Evolutionary conservation across 257 asterid species (phyloP).

Genomic region (Linaria vulgaris): DNA sequence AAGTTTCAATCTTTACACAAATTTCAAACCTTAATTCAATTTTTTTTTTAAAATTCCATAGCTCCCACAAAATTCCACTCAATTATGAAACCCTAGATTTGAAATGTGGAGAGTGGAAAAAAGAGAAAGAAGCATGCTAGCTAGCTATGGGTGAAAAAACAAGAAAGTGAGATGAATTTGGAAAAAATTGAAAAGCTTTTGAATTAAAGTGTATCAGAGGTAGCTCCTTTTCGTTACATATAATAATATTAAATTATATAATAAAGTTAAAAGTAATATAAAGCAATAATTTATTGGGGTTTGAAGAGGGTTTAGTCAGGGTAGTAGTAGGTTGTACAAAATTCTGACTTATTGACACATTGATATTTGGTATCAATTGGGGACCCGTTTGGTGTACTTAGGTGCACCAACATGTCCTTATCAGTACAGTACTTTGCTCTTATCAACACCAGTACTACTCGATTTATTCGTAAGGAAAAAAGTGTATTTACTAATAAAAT

Average conservation of each 20-base stretch:
- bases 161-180: slow-evolving; percentile 52
- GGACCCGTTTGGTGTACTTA: slow-evolving; percentile 52
- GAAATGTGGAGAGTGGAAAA: background rate
- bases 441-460: no score
- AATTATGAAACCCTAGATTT: slow-evolving; percentile 4
- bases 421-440: no score
- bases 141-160: slow-evolving; percentile 47
- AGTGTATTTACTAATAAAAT: no score
- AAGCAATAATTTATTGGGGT: slow-evolving; percentile 19
- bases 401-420: slow-evolving; percentile 28
- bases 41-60: no score
- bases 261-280: background rate
- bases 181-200: slow-evolving; percentile 51
- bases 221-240: no score
- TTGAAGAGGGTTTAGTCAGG: slow-evolving; percentile 23
- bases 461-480: no score
- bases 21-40: background rate
- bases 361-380: background rate
- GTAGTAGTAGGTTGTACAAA: slow-evolving; percentile 28
- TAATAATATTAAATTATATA: background rate
- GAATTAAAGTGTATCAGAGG: slow-evolving; percentile 48
- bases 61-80: no score
- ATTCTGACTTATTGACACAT: slow-evolving; percentile 1
- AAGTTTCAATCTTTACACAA: background rate
- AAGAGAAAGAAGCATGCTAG: slow-evolving; percentile 23